Conservation (phyloP, 2,329 filamentous ascomycete species). For the Thielaviopsis punctulata region DNA sequence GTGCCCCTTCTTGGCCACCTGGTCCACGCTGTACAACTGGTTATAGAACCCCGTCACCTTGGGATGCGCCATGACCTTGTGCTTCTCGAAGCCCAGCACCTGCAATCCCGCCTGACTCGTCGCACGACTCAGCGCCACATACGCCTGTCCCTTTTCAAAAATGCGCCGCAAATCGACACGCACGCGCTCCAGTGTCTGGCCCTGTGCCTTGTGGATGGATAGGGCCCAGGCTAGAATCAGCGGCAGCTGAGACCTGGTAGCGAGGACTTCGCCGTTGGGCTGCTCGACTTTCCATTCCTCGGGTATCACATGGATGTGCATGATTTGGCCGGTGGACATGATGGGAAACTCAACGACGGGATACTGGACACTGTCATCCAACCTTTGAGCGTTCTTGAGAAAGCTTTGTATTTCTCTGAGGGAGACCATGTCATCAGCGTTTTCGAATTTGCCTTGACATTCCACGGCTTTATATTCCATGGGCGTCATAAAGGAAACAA, state of each 20-base stretch:
- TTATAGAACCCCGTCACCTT: slow-evolving; percentile 74
- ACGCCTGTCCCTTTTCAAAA: slow-evolving; percentile 95
- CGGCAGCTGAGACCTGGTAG: slow-evolving; percentile 65
- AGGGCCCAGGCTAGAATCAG: slow-evolving; percentile 93
- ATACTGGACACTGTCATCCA: slow-evolving; percentile 39
- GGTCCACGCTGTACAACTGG: slow-evolving; percentile 58
- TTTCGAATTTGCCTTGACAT: not conserved
- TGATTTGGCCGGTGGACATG: slow-evolving; percentile 46
- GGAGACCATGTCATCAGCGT: not conserved
- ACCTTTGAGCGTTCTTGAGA: slow-evolving; percentile 28
- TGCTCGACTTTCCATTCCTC: slow-evolving; percentile 95
- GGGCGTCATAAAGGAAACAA: slow-evolving; percentile 55
- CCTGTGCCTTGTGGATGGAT: slow-evolving; percentile 95
- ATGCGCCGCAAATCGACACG: slow-evolving; percentile 85
- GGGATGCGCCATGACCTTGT: slow-evolving; percentile 86
- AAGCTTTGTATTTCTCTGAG: no score
- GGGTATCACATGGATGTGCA: slow-evolving; percentile 38
- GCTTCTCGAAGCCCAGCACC: slow-evolving; percentile 73
- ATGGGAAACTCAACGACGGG: slow-evolving; percentile 74
- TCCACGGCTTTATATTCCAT: slow-evolving; percentile 18
- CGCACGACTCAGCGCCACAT: slow-evolving; percentile 87
- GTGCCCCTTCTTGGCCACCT: slow-evolving; percentile 20
- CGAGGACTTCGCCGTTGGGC: slow-evolving; percentile 87
- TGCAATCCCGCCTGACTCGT: slow-evolving; percentile 76
- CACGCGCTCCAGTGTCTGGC: slow-evolving; percentile 82